These are phyloP conservation scores for Botrytis medusae DNA, from an alignment of 2,329 filamentous ascomycete species.

Conservation along the genomic window DNA sequence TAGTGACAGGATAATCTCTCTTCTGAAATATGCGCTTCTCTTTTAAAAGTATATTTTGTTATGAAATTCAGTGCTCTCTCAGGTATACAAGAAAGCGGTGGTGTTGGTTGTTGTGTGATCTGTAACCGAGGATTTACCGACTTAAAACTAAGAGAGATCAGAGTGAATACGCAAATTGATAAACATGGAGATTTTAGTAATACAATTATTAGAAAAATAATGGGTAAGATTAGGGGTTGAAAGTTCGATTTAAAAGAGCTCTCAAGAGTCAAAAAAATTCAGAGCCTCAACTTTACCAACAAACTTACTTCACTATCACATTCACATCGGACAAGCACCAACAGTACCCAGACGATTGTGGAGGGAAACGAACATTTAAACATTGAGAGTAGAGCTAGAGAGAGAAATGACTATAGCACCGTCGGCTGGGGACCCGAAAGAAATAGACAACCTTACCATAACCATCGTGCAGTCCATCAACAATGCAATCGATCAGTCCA, in stretches of 20 bases:
- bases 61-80: neutral
- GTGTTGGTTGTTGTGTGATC: neutral
- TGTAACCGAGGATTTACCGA: neutral
- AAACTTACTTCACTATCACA: neutral
- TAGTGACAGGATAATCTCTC: neutral
- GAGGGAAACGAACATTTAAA: too few relatives aligned
- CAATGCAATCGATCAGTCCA: slow-evolving; percentile 18
- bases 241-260: neutral
- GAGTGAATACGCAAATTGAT: neutral
- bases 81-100: neutral
- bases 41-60: neutral
- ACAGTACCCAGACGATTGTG: too few relatives aligned
- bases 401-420: too few relatives aligned
- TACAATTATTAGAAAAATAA: neutral
- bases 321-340: too few relatives aligned
- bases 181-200: neutral
- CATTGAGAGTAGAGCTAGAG: too few relatives aligned
- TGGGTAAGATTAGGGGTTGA: neutral
- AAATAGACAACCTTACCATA: too few relatives aligned
- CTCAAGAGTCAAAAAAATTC: neutral
- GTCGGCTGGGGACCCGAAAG: too few relatives aligned
- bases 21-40: neutral
- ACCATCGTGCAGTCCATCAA: too few relatives aligned
- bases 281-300: neutral
- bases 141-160: neutral